A percentile compares a stretch with the other conserved stretches of the same genome.
Evolutionary conservation across 2,329 filamentous ascomycete genomes (phyloP).

Genomic region (Calonectria naviculata): DNA sequence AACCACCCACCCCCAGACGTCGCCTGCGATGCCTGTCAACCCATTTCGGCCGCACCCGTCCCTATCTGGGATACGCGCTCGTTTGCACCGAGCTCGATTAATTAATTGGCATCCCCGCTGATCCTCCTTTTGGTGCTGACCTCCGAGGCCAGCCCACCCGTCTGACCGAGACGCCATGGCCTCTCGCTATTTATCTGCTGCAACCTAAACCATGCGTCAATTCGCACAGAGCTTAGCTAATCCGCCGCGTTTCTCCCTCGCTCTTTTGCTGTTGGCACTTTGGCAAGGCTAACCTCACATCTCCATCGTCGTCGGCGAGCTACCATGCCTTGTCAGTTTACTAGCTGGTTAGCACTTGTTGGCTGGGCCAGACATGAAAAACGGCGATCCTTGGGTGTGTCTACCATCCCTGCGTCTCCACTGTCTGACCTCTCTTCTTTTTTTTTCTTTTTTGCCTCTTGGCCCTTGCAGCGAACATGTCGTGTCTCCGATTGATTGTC

Average conservation of each 20-base stretch:
- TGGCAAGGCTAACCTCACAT: not conserved
- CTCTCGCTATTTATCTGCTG: not conserved
- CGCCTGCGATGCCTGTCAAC: not conserved
- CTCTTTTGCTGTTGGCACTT: not conserved
- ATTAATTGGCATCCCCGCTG: constrained; percentile 5
- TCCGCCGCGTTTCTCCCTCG: not conserved
- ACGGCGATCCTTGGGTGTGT: not conserved
- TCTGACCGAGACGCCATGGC: not conserved
- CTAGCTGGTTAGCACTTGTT: not conserved
- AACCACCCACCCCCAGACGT: constrained; percentile 2
- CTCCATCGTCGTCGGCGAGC: not conserved
- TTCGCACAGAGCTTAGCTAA: not conserved
- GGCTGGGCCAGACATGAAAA: not conserved
- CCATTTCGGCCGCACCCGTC: constrained; percentile 8
- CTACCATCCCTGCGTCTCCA: constrained; percentile 1
- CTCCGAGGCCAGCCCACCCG: constrained; percentile 7
- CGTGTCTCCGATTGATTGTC: constrained; percentile 19
- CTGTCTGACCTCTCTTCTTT: not conserved
- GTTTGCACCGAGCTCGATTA: constrained; percentile 6
- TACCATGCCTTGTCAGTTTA: too few species aligned
- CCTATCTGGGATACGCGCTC: constrained; percentile 7
- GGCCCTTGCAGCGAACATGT: constrained; percentile 8
- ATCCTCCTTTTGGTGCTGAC: constrained; percentile 21
- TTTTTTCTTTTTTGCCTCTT: not conserved
- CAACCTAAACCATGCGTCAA: not conserved